Evolutionary conservation across 768 basidiomycete genomes (phyloP).

Genomic region (Leccinum ochraceum): DNA sequence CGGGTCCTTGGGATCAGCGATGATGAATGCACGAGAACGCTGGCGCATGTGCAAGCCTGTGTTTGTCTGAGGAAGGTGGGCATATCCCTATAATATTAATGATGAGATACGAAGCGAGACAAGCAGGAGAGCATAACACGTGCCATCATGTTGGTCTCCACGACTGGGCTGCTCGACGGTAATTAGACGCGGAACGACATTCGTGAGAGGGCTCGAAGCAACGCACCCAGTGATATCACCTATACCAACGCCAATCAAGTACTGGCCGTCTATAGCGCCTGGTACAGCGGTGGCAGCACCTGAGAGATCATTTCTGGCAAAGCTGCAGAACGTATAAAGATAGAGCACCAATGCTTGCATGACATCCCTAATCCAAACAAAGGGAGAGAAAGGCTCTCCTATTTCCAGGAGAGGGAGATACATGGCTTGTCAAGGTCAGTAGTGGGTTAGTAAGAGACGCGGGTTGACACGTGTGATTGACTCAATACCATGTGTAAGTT

Average conservation of each 20-base stretch:
- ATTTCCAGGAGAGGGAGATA: conserved; percentile 23
- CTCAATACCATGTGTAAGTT: too few species aligned
- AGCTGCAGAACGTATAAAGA: conserved; percentile 43
- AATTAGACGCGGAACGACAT: not conserved
- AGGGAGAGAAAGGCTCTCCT: conserved; percentile 16
- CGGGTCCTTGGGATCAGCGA: conserved; percentile 63
- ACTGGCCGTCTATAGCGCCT: conserved; percentile 16
- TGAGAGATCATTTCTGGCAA: conserved; percentile 34
- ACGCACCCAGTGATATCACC: conserved; percentile 74
- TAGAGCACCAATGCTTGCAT: conserved; percentile 45
- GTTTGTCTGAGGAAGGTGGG: conserved; percentile 61
- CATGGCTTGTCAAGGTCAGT: conserved; percentile 9
- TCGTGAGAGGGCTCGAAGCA: not conserved
- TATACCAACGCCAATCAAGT: conserved; percentile 38
- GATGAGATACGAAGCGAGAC: conserved; percentile 1
- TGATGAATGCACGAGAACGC: conserved; percentile 73
- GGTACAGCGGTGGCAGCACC: not conserved
- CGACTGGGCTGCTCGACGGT: conserved; percentile 53
- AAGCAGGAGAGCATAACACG: conserved; percentile 8
- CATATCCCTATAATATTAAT: conserved; percentile 56
- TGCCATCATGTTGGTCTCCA: conserved; percentile 86
- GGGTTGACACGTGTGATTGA: not conserved
- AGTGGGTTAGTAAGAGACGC: not conserved
- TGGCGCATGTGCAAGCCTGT: conserved; percentile 80
- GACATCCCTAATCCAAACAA: conserved; percentile 35